Conservation (phyloP, 495 filamentous ascomycete genomes). For the Astrothelium subdiscretum region DNA sequence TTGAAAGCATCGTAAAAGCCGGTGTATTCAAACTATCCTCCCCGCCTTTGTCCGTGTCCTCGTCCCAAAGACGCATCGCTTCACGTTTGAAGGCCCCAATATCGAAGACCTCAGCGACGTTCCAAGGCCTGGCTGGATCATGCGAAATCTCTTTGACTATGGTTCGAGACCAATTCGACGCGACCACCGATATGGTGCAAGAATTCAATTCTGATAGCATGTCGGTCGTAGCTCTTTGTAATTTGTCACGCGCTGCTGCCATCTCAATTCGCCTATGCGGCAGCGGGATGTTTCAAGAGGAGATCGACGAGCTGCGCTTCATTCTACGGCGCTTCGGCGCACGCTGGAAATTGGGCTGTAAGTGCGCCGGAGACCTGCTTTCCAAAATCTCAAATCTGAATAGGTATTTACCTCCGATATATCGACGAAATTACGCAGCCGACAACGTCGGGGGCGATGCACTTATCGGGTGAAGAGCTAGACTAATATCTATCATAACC, state of each 20-base stretch:
- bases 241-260: neutral
- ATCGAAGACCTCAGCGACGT: neutral
- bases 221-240: neutral
- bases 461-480: neutral
- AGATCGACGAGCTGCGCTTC: neutral
- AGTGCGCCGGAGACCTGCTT: neutral
- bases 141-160: neutral
- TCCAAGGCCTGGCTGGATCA: neutral
- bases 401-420: neutral
- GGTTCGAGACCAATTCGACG: neutral
- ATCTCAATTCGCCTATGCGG: neutral
- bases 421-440: neutral
- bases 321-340: neutral
- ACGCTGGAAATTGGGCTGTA: neutral
- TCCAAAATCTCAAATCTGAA: neutral
- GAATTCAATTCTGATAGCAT: neutral
- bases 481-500: neutral
- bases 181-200: neutral
- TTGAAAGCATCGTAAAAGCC: slow-evolving; percentile 3
- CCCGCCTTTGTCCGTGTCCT: slow-evolving; percentile 6
- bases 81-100: neutral
- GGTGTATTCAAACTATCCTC: neutral
- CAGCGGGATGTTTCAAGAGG: neutral
- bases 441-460: neutral
- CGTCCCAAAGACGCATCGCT: slow-evolving; percentile 4